Conservation (phyloP, 192 early-diverging fungal species). For the Coemansia biformis region DNA sequence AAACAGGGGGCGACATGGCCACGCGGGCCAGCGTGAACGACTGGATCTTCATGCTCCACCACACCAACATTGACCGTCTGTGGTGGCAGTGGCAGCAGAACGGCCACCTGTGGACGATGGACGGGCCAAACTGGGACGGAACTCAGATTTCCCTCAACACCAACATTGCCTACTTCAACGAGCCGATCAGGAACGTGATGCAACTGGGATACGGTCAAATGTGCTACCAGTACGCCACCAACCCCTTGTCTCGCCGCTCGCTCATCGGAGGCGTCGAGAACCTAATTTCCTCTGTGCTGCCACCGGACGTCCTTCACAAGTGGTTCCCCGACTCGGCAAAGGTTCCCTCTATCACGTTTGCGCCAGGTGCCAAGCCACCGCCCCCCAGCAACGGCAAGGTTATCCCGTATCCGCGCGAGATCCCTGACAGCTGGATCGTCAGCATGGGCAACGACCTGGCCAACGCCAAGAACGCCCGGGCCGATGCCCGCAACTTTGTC, state of each 20-base stretch:
- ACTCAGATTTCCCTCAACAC: conserved; percentile 17
- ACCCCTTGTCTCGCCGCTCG: conserved; percentile 25
- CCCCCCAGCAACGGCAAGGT: conserved; percentile 10
- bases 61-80: conserved; percentile 50
- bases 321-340: conserved; percentile 44
- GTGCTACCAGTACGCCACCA: conserved; percentile 51
- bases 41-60: conserved; percentile 52
- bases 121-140: conserved; percentile 37
- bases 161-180: conserved; percentile 33
- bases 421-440: conserved; percentile 35
- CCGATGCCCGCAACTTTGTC: conserved; percentile 31
- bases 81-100: conserved; percentile 52
- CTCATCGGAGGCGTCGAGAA: conserved; percentile 10
- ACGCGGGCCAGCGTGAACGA: conserved; percentile 48
- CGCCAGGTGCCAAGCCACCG: too few species aligned
- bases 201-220: conserved; percentile 50
- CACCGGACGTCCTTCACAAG: conserved; percentile 19
- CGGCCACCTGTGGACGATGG: conserved; percentile 36
- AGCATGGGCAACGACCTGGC: conserved; percentile 27
- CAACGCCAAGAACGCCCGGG: conserved; percentile 16
- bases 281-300: conserved; percentile 16
- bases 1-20: conserved; percentile 52
- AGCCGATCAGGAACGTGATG: conserved; percentile 45
- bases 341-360: too few species aligned
- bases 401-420: conserved; percentile 33